phyloP scores from a whole-genome alignment of 2,329 filamentous ascomycete genomes.

The Paramyrothecium roridum region DNA sequence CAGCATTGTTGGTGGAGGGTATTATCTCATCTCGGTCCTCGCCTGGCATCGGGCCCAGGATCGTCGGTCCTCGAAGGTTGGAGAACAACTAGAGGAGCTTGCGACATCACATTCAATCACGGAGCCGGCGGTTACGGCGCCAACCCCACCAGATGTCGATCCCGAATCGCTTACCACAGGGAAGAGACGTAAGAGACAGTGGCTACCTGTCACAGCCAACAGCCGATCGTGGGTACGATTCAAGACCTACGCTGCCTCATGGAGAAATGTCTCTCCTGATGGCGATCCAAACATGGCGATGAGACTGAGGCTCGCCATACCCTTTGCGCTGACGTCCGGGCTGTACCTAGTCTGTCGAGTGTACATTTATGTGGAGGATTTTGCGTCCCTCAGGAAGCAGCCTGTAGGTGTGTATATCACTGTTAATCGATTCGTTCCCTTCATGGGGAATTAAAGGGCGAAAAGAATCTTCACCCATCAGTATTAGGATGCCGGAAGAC shows the following conservation, averaged over 20 bases:
- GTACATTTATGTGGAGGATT: conserved; percentile 7
- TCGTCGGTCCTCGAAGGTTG: not conserved
- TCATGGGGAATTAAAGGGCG: not conserved
- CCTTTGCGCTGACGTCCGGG: not conserved
- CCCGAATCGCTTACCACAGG: not conserved
- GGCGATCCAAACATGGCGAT: not conserved
- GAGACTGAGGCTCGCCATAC: not conserved
- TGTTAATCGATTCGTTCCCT: conserved; percentile 4
- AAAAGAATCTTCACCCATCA: no score
- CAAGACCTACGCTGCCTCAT: not conserved
- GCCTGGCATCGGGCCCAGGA: not conserved
- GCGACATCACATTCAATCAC: not conserved
- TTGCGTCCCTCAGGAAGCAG: conserved; percentile 1
- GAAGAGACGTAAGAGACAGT: not conserved
- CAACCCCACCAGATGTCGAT: not conserved
- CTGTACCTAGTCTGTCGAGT: conserved; percentile 3
- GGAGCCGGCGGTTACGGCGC: not conserved
- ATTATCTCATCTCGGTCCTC: not conserved
- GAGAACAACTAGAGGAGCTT: not conserved
- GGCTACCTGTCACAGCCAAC: not conserved
- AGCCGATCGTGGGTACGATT: not conserved
- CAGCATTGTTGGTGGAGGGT: conserved; percentile 1
- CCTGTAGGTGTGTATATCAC: conserved; percentile 5
- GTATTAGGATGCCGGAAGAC: no score
- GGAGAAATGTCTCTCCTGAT: not conserved